Percentiles rank a stretch among this genome's conserved stretches.
Evolutionary conservation across 768 basidiomycete species (phyloP).

Genomic region (Cystobasidium ongulense): DNA sequence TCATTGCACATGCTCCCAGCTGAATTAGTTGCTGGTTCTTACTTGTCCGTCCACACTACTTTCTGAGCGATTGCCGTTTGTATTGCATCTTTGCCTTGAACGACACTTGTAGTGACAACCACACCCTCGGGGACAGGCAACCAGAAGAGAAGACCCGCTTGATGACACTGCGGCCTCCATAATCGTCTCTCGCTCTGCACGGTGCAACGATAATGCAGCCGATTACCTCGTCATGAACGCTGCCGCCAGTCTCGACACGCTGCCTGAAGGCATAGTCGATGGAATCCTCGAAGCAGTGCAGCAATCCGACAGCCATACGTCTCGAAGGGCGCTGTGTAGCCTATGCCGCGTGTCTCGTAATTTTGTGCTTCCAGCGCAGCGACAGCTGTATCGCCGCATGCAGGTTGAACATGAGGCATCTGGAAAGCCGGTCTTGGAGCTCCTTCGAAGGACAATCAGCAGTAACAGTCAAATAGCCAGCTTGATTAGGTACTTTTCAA

Average conservation of each 20-base stretch:
- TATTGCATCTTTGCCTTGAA: too few relatives aligned
- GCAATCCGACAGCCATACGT: background rate
- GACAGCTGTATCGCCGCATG: background rate
- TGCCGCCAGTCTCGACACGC: background rate
- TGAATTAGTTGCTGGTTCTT: too few relatives aligned
- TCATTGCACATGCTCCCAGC: too few relatives aligned
- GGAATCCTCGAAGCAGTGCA: background rate
- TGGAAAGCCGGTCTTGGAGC: background rate
- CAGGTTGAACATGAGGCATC: background rate
- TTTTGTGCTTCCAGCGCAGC: background rate
- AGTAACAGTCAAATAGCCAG: background rate
- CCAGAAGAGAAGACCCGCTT: background rate
- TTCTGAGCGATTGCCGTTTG: too few relatives aligned
- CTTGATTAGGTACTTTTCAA: background rate
- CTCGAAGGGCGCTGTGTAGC: background rate
- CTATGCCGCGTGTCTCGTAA: background rate
- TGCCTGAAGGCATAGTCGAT: slow-evolving; percentile 2
- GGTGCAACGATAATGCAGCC: background rate
- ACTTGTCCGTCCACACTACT: too few relatives aligned
- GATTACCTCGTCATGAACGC: background rate
- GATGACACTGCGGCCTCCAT: too few relatives aligned
- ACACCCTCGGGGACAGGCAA: too few relatives aligned
- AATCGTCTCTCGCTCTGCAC: background rate
- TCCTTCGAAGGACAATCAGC: background rate
- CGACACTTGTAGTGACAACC: too few relatives aligned